A percentile compares a stretch with the other conserved stretches of the same genome.
Evolutionary conservation across 2,329 filamentous ascomycete species (phyloP).

Genomic region (Huntiella decipiens): DNA sequence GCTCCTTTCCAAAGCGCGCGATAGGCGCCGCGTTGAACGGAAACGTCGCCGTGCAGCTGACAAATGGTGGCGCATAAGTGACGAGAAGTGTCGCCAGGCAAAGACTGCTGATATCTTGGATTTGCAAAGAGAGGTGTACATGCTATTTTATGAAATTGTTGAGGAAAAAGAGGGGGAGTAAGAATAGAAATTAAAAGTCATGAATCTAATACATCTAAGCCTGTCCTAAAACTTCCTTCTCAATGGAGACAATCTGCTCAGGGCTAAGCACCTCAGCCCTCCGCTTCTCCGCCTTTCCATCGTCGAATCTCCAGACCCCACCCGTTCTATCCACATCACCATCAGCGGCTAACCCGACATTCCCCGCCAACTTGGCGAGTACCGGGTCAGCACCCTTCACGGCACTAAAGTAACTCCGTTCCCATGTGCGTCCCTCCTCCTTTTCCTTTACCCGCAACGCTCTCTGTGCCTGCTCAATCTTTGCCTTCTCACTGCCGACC

Average conservation of each 20-base stretch:
- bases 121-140: constrained; percentile 91
- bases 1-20: not conserved
- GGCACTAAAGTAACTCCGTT: constrained; percentile 60
- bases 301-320: constrained; percentile 40
- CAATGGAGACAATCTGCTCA: constrained; percentile 24
- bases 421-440: constrained; percentile 58
- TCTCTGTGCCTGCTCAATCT: constrained; percentile 81
- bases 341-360: constrained; percentile 27
- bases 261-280: constrained; percentile 18
- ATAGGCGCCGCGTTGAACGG: not conserved
- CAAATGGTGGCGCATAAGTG: constrained; percentile 92
- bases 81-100: constrained; percentile 88
- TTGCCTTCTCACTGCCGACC: constrained; percentile 59
- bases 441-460: constrained; percentile 52
- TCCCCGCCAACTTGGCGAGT: constrained; percentile 25
- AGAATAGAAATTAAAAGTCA: not conserved
- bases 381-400: constrained; percentile 27
- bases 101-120: constrained; percentile 78
- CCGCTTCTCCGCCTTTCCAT: constrained; percentile 22
- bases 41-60: constrained; percentile 37
- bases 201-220: not conserved
- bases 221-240: constrained; percentile 25
- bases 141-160: constrained; percentile 67
- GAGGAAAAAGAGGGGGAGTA: not conserved
- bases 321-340: constrained; percentile 42